Evolutionary conservation across 2,329 filamentous ascomycete species (phyloP), one percentile per base, ranked within the genome.

Genomic region (Tricladium varicosporioides): DNA sequence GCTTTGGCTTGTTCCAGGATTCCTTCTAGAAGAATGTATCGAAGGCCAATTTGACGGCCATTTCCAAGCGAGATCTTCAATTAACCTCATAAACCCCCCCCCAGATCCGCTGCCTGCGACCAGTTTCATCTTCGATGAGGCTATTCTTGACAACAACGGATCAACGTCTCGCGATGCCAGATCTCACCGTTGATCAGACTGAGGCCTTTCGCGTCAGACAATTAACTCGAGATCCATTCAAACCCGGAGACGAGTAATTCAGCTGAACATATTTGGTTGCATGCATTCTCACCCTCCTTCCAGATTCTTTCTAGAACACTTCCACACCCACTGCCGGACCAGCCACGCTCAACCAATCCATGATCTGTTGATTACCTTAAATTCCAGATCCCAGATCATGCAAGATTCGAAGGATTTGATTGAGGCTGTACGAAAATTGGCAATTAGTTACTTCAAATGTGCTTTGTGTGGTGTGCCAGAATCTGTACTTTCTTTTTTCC

Each of bases 1-100:
- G 22, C 3, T 27, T 27, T 32, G 27, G 31, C 51, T 49, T 32
- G 19, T n/a, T 27, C 36, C 36, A 40, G 11, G 36, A 40, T 52
- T 51, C 40, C 53, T 59, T 59, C 48, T 36, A 54, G 53, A 57
- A 58, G 52, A 47, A 16, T 40, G 50, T 40, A 31, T 42, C 14
- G 47, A 46, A 50, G 32, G 14, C 43, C 47, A n/a, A 33, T 8
- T 33, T 14, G 19, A 14, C n/a, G 10, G 5, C 14, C 5, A 49
- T 14, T n/a, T 14, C 27, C 19, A 31, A 11, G 27, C n/a, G 27
- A 49, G n/a, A 22, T 2, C 27, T 49, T 22, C 13, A 31, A 49
- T 31, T 27, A 36, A 31, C 27, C 31, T 33, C n/a, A 31, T 49
- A 16, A 15, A 31, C 32, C 47, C 18, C 14, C 32, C 47, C 18